These are phyloP conservation scores for Eutrema yunnanense DNA, from an alignment of 345 rosid species.

Conservation along the genomic window DNA sequence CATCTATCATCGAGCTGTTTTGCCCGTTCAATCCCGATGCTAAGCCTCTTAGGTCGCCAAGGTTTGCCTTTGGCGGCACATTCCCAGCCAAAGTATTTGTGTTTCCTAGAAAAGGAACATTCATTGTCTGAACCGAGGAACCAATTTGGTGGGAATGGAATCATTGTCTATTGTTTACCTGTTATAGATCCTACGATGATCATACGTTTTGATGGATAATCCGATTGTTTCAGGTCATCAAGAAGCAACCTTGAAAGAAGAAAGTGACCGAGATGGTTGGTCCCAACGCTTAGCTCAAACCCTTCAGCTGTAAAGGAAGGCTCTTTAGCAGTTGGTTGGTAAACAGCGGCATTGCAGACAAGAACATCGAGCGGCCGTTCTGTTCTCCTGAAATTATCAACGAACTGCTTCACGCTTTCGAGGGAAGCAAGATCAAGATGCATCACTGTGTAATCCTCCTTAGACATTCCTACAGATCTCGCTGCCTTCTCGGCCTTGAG, in stretches of 20 bases:
- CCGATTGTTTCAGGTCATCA: slow-evolving; percentile 72
- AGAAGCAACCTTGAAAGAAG: slow-evolving; percentile 76
- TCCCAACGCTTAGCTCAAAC: slow-evolving; percentile 92
- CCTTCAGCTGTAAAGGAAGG: slow-evolving; percentile 96
- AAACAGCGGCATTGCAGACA: slow-evolving; percentile 94
- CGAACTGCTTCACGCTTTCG: slow-evolving; percentile 87
- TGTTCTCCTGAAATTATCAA: slow-evolving; percentile 55
- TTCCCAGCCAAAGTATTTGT: slow-evolving; percentile 96
- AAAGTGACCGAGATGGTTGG: slow-evolving; percentile 94
- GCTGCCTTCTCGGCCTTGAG: slow-evolving; percentile 91
- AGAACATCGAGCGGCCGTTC: slow-evolving; percentile 74
- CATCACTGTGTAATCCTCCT: slow-evolving; percentile 81
- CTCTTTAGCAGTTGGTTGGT: slow-evolving; percentile 83
- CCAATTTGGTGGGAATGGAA: not conserved
- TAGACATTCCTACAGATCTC: slow-evolving; percentile 63
- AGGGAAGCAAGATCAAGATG: slow-evolving; percentile 93
- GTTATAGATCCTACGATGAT: slow-evolving; percentile 95
- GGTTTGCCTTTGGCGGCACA: slow-evolving; percentile 97
- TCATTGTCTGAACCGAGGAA: not conserved
- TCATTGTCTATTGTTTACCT: slow-evolving; percentile 35
- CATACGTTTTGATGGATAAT: slow-evolving; percentile 81
- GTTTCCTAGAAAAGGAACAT: slow-evolving; percentile 47
- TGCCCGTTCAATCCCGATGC: slow-evolving; percentile 77
- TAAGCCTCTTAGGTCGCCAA: slow-evolving; percentile 88
- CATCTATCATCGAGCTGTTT: slow-evolving; percentile 88